Evolutionary conservation across 75 land plant genomes (phyloP), one percentile per base, ranked within the genome.

Genomic region (Sequoiadendron giganteum): DNA sequence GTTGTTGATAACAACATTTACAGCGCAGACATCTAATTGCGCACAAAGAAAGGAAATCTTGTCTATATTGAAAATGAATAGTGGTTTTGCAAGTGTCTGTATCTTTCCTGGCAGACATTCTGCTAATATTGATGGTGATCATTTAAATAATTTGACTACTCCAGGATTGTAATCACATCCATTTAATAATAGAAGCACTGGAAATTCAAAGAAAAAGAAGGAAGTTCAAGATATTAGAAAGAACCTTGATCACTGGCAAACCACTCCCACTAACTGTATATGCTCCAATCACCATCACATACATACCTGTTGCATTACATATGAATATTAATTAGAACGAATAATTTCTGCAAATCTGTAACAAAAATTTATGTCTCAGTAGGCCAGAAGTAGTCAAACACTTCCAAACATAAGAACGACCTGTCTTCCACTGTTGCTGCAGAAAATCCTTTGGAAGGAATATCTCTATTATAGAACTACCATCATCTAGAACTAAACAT

Each of bases 221-320:
- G 32, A 34, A 32, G 15, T 73, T 32, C 38, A 10, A 81, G 83
- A 42, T 81, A 81, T 45, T 81, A n/a, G 49, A 25, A 43, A 54
- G 40, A 34, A 88, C 86, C 89, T 85, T 54, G 83, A 90, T 85
- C 16, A 85, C 75, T 58, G 91, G 90, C 19, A 48, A 13, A 61
- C 84, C 83, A 76, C 47, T 79, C 11, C 52, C 78, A 77, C 34
- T 47, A 85, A 85, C 32, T 47, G 38, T 14, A 77, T 90, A 90
- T 52, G 84, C 90, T 65, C 91, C 91, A 55, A 89, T 81, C 43
- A 90, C 87, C 79, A 90, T 86, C 58, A 90, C 87, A 76, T 90
- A 90, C 89, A 89, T 89, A 32, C 91, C 91, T 88, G 83, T 52
- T 40, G 40, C 85, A 89, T 82, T 76, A 39, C 42, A 85, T 56